phyloP scores from a whole-genome alignment of 2,329 filamentous ascomycete species.

The Coniochaeta ligniaria region DNA sequence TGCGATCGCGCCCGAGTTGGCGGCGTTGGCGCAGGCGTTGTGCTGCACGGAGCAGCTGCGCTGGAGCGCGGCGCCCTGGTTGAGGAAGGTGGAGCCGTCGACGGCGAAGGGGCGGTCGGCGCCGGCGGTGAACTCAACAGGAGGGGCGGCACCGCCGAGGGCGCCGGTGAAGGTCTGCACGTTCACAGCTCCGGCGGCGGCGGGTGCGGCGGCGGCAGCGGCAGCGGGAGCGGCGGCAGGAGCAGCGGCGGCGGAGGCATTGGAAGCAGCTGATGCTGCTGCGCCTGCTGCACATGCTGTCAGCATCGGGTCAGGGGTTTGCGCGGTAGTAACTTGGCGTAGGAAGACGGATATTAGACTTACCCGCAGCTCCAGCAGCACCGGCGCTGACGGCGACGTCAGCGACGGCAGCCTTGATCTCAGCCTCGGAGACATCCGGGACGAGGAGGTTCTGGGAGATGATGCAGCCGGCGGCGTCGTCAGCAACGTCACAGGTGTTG shows the following conservation, averaged over 20 bases:
- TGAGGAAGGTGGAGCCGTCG: conserved; percentile 47
- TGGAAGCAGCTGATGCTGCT: neutral
- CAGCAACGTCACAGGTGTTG: conserved; percentile 44
- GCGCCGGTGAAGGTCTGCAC: conserved; percentile 38
- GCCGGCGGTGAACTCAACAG: conserved; percentile 28
- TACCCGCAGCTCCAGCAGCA: conserved; percentile 10
- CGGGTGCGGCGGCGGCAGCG: conserved; percentile 6
- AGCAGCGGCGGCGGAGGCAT: neutral
- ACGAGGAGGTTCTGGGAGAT: conserved; percentile 46
- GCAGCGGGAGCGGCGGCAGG: conserved; percentile 3
- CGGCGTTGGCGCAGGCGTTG: conserved; percentile 41
- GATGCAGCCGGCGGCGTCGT: conserved; percentile 48
- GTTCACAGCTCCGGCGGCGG: conserved; percentile 21
- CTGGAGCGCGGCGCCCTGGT: conserved; percentile 34
- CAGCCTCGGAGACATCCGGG: conserved; percentile 42
- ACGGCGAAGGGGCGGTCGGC: conserved; percentile 39
- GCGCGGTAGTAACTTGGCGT: neutral
- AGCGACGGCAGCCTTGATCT: conserved; percentile 45
- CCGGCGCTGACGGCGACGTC: conserved; percentile 13
- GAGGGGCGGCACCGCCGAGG: conserved; percentile 31
- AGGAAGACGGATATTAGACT: neutral
- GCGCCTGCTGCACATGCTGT: neutral
- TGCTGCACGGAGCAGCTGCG: conserved; percentile 43
- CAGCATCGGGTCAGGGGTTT: neutral
- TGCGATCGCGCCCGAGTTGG: conserved; percentile 32